Conservation (phyloP, 2,329 filamentous ascomycete genomes). For the Mollisiaceae sp. region DNA sequence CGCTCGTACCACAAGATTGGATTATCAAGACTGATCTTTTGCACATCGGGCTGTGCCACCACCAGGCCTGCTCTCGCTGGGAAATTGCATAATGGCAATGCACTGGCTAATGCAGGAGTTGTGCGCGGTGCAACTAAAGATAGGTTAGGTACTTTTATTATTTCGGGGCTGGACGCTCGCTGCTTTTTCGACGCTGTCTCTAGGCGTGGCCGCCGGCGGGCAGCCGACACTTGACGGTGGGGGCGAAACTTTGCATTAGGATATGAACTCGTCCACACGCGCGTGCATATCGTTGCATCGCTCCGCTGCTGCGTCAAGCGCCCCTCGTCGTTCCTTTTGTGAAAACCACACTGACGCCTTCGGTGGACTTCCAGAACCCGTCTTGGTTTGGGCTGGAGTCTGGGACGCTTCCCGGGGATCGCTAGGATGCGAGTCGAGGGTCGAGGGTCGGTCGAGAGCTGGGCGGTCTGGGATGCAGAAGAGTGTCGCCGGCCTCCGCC, state of each 20-base stretch:
- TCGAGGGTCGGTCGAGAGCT: background rate
- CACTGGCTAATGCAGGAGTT: constrained; percentile 24
- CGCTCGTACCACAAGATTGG: constrained; percentile 20
- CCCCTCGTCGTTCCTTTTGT: background rate
- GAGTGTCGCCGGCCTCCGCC: background rate
- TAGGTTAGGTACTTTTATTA: constrained; percentile 14
- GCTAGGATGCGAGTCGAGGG: constrained; percentile 7
- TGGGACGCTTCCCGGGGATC: constrained; percentile 17
- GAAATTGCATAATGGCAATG: constrained; percentile 28
- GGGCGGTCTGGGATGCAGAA: constrained; percentile 9
- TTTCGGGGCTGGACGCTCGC: constrained; percentile 9
- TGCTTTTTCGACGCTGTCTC: constrained; percentile 19
- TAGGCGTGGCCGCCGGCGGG: background rate
- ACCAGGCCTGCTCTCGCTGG: background rate
- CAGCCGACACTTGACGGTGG: constrained; percentile 4
- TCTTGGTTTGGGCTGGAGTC: constrained; percentile 11
- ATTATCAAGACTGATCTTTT: constrained; percentile 22
- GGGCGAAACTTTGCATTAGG: constrained; percentile 8
- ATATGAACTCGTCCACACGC: constrained; percentile 1
- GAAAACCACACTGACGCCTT: constrained; percentile 11
- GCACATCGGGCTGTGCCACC: constrained; percentile 21
- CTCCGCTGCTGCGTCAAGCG: constrained; percentile 7
- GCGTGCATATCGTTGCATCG: constrained; percentile 9
- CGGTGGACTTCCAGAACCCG: constrained; percentile 19
- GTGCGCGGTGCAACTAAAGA: constrained; percentile 22